Conservation (phyloP, 2,329 filamentous ascomycete genomes). For the Alternaria conjuncta region DNA sequence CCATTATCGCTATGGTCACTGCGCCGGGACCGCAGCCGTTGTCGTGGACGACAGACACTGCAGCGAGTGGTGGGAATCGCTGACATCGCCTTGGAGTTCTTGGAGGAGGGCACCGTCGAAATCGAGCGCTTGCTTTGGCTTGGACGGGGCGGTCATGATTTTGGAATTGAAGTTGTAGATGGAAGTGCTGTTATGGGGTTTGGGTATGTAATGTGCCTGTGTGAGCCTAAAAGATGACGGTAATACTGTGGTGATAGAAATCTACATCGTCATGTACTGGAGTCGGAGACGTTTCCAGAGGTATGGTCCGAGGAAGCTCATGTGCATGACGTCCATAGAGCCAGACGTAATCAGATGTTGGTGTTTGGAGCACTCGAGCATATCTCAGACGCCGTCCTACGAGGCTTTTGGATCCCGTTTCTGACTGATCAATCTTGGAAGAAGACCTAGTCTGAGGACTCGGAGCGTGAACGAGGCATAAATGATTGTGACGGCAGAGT, state of each 20-base stretch:
- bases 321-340: too few species aligned
- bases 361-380: background rate
- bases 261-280: too few species aligned
- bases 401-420: constrained; percentile 1
- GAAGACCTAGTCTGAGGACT: constrained; percentile 17
- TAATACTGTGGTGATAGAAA: too few species aligned
- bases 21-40: background rate
- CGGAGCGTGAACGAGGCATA: constrained; percentile 28
- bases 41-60: background rate
- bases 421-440: constrained; percentile 11
- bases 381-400: background rate
- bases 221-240: fast-evolving
- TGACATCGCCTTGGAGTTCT: background rate
- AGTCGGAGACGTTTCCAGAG: too few species aligned
- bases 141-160: background rate
- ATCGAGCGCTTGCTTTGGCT: background rate
- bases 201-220: too few species aligned
- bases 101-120: background rate
- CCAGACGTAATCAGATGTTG: too few species aligned
- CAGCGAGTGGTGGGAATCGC: background rate
- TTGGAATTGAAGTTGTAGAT: background rate
- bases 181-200: background rate
- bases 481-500: constrained; percentile 19
- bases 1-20: background rate
- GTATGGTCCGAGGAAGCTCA: too few species aligned